Conservation (phyloP, 352 stramenopile species). For the Pythium plurisporium region DNA sequence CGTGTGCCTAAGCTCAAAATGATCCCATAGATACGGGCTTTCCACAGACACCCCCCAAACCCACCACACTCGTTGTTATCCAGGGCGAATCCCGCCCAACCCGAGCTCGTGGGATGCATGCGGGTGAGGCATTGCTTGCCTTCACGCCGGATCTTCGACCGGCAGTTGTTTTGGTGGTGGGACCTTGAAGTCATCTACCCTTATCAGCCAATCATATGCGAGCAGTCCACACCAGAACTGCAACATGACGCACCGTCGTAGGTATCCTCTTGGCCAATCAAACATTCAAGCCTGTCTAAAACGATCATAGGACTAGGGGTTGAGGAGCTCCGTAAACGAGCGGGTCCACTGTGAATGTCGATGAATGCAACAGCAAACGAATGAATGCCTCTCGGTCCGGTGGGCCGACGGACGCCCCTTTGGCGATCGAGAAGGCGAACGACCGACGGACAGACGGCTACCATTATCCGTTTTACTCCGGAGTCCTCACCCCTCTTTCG, state of each 20-base stretch:
- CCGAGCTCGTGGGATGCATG: no score
- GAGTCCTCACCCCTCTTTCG: neutral
- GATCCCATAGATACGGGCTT: neutral
- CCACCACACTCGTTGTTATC: neutral
- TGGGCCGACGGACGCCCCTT: neutral
- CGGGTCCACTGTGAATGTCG: neutral
- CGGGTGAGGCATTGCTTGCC: neutral
- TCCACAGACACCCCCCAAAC: neutral
- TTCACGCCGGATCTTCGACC: neutral
- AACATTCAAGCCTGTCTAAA: neutral
- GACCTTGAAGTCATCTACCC: constrained; percentile 3
- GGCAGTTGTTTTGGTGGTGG: neutral
- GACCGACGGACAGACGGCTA: neutral
- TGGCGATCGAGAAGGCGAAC: no score
- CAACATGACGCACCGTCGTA: neutral
- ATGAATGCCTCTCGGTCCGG: neutral
- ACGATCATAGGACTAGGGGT: neutral
- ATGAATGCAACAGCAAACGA: neutral
- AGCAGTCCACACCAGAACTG: neutral
- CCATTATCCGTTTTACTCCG: constrained; percentile 2
- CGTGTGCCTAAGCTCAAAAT: neutral
- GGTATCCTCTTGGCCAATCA: neutral
- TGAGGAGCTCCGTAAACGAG: neutral
- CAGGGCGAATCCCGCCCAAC: neutral
- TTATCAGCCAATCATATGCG: constrained; percentile 4